Percentiles rank a stretch among this genome's conserved stretches.
Conservation (phyloP, 805 yeast genomes). For the Lipomyces oligophaga region DNA sequence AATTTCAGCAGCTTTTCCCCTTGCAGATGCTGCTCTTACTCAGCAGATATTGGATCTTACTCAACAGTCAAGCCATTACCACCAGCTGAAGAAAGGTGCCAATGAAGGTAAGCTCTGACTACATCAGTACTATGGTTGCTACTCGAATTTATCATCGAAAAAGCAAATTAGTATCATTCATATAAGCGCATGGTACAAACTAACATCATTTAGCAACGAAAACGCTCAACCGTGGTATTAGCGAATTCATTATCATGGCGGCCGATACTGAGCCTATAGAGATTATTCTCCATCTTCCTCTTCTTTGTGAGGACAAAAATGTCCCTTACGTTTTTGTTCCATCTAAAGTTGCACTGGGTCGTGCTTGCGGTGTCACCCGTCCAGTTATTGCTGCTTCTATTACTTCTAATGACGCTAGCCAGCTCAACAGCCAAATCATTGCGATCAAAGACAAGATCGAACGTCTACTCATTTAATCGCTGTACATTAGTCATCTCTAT, state of each 20-base stretch:
- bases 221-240: slow-evolving; percentile 29
- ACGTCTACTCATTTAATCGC: slow-evolving; percentile 79
- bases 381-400: slow-evolving; percentile 98
- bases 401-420: slow-evolving; percentile 97
- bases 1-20: slow-evolving; percentile 91
- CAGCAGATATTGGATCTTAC: slow-evolving; percentile 97
- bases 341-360: slow-evolving; percentile 96
- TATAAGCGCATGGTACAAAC: neutral
- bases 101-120: slow-evolving; percentile 76
- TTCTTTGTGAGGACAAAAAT: slow-evolving; percentile 98
- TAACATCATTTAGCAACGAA: slow-evolving; percentile 18
- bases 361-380: slow-evolving; percentile 99
- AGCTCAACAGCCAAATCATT: slow-evolving; percentile 94
- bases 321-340: slow-evolving; percentile 99
- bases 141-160: neutral
- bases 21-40: slow-evolving; percentile 91
- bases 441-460: slow-evolving; percentile 98
- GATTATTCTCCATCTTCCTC: slow-evolving; percentile 93
- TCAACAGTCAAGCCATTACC: slow-evolving; percentile 95
- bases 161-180: no score
- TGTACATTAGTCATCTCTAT: neutral
- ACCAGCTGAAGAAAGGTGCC: slow-evolving; percentile 99
- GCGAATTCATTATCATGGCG: slow-evolving; percentile 58
- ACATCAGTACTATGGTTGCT: neutral
- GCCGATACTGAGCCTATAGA: slow-evolving; percentile 99